These are phyloP conservation scores for Chimonanthus salicifolius DNA, from an alignment of 164 flowering plant genomes.

Conservation along the genomic window DNA sequence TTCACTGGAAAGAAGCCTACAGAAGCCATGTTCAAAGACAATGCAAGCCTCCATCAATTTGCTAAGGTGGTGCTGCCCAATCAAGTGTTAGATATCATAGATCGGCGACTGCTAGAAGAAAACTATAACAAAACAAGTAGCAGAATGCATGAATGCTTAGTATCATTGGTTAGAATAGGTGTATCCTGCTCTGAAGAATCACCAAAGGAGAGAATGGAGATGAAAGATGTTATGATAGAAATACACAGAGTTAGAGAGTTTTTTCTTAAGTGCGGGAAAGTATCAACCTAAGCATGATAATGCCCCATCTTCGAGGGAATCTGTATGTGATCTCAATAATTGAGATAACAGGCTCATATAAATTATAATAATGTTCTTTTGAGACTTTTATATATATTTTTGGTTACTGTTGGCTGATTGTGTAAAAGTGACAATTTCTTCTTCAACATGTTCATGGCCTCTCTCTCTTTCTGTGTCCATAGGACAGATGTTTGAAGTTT, in stretches of 20 bases:
- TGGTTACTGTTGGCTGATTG: no score
- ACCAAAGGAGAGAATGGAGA: constrained; percentile 4
- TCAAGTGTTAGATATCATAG: not conserved
- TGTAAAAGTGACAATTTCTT: no score
- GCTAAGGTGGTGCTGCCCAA: not conserved
- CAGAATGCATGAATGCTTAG: not conserved
- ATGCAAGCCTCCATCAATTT: not conserved
- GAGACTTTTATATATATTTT: no score
- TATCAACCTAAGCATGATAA: no score
- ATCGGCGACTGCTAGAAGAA: not conserved
- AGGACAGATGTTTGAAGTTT: no score
- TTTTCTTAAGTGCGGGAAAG: no score
- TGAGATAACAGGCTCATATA: no score
- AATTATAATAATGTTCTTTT: no score
- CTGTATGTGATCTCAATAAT: no score
- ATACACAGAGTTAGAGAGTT: not conserved
- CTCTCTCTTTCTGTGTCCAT: no score
- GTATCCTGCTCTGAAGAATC: not conserved
- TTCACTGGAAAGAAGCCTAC: constrained; percentile 28
- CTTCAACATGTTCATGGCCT: no score
- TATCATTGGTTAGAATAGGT: not conserved
- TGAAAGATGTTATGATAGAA: not conserved
- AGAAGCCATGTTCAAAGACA: constrained; percentile 9
- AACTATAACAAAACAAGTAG: not conserved
- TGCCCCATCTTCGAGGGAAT: no score